Conservation (phyloP, 2,329 filamentous ascomycete species). For the Paracamarosporium sp. region DNA sequence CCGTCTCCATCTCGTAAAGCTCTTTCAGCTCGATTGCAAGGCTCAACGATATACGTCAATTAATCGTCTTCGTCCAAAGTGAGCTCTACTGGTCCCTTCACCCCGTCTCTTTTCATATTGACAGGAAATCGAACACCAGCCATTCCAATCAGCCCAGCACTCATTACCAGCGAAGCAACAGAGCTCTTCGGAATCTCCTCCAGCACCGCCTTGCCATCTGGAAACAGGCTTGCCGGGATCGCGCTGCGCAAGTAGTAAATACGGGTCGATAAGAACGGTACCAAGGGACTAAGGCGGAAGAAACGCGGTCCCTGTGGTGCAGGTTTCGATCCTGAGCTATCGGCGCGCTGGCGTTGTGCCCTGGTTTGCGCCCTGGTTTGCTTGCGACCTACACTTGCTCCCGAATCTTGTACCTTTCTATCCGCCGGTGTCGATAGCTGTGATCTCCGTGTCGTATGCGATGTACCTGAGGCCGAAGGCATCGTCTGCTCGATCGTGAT, state of each 20-base stretch:
- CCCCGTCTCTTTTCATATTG: slow-evolving; percentile 19
- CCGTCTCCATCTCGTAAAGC: too few relatives aligned
- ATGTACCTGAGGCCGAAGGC: slow-evolving; percentile 6
- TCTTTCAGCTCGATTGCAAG: too few relatives aligned
- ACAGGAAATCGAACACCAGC: slow-evolving; percentile 30
- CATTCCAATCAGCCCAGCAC: slow-evolving; percentile 42
- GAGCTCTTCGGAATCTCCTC: slow-evolving; percentile 40
- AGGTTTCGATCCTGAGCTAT: slow-evolving; percentile 19
- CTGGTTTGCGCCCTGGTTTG: slow-evolving; percentile 19
- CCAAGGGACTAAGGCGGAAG: slow-evolving; percentile 38
- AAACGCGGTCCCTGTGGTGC: slow-evolving; percentile 35
- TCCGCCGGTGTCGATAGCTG: slow-evolving; percentile 12
- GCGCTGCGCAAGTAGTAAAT: slow-evolving; percentile 40
- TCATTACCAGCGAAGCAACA: slow-evolving; percentile 42
- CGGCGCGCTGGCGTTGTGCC: slow-evolving; percentile 26
- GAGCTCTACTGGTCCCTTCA: slow-evolving; percentile 21
- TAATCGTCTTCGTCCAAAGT: slow-evolving; percentile 17
- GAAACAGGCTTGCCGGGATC: slow-evolving; percentile 26
- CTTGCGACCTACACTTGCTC: slow-evolving; percentile 1
- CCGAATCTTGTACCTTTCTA: slow-evolving; percentile 21
- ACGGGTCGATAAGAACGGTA: slow-evolving; percentile 39
- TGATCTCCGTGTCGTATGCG: slow-evolving; percentile 14
- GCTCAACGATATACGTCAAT: too few relatives aligned
- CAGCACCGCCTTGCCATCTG: slow-evolving; percentile 29
- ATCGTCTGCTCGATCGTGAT: slow-evolving; percentile 22